A percentile compares a stretch with the other conserved stretches of the same genome.
phyloP scores from a whole-genome alignment of 2,329 filamentous ascomycete genomes.

The Paecilomyces sp. region DNA sequence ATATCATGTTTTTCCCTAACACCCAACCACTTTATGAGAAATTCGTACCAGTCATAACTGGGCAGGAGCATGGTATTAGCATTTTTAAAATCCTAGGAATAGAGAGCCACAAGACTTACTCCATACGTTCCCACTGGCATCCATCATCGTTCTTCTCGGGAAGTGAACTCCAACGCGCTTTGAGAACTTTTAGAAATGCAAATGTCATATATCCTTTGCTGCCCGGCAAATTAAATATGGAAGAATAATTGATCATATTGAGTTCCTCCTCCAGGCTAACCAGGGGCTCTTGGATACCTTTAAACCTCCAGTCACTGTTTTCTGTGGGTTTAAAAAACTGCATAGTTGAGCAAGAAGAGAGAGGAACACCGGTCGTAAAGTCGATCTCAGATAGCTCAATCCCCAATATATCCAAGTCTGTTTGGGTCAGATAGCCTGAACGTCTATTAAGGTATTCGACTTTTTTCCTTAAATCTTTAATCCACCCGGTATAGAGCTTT shows the following conservation, averaged over 20 bases:
- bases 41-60: not conserved
- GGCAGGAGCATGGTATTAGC: not conserved
- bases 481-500: not conserved
- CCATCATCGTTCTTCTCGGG: not conserved
- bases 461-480: not conserved
- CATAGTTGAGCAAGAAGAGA: too few relatives aligned
- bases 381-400: not conserved
- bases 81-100: not conserved
- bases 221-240: not conserved
- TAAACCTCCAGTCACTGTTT: not conserved
- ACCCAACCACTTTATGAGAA: not conserved
- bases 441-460: not conserved
- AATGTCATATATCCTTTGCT: not conserved
- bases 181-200: not conserved
- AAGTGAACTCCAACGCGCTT: not conserved
- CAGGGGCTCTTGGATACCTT: not conserved
- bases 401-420: not conserved
- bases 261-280: not conserved
- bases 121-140: not conserved
- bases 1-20: not conserved
- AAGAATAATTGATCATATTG: not conserved
- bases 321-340: not conserved
- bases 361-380: not conserved
- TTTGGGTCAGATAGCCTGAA: not conserved
- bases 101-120: not conserved